Percentiles rank a stretch among this genome's conserved stretches.
Evolutionary conservation across 2,329 filamentous ascomycete genomes (phyloP).

Genomic region (Eurotiales sp.): DNA sequence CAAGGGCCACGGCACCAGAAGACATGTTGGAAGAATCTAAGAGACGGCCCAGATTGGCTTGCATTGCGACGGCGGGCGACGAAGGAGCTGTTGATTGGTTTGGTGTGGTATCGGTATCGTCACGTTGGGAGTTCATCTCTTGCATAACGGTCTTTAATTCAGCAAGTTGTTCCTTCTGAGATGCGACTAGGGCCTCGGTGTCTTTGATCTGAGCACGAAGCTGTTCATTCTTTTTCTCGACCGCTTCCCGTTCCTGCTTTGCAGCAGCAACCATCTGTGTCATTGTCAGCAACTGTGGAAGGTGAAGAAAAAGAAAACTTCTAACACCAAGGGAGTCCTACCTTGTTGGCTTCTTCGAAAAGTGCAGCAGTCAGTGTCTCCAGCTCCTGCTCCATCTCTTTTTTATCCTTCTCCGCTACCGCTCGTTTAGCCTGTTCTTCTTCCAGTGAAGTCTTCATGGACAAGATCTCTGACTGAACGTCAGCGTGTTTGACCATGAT

Average conservation of each 20-base stretch:
- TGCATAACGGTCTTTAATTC: conserved; percentile 93
- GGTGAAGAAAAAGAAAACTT: too few species aligned
- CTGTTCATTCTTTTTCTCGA: conserved; percentile 83
- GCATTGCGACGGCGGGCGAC: conserved; percentile 64
- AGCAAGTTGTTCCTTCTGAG: conserved; percentile 86
- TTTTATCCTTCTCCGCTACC: conserved; percentile 72
- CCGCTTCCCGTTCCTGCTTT: conserved; percentile 74
- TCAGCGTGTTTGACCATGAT: conserved; percentile 71
- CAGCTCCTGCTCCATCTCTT: conserved; percentile 84
- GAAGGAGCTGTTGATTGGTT: conserved; percentile 68
- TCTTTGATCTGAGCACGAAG: conserved; percentile 80
- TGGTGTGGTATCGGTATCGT: conserved; percentile 66
- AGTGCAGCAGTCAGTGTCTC: conserved; percentile 85
- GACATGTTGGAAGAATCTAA: conserved; percentile 60
- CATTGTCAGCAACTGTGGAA: conserved; percentile 18
- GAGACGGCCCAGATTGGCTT: conserved; percentile 46
- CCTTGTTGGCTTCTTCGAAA: conserved; percentile 96
- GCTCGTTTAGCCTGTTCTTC: conserved; percentile 65
- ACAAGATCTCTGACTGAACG: conserved; percentile 67
- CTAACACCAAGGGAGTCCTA: conserved; percentile 29
- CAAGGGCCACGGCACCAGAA: conserved; percentile 45
- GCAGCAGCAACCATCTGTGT: conserved; percentile 82
- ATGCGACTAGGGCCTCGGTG: conserved; percentile 77
- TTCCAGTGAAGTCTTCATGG: conserved; percentile 55
- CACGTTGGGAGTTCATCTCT: conserved; percentile 67